Base-by-base conservation (phyloP, 2,329 filamentous ascomycete genomes). In the Capronia coronata region DNA sequence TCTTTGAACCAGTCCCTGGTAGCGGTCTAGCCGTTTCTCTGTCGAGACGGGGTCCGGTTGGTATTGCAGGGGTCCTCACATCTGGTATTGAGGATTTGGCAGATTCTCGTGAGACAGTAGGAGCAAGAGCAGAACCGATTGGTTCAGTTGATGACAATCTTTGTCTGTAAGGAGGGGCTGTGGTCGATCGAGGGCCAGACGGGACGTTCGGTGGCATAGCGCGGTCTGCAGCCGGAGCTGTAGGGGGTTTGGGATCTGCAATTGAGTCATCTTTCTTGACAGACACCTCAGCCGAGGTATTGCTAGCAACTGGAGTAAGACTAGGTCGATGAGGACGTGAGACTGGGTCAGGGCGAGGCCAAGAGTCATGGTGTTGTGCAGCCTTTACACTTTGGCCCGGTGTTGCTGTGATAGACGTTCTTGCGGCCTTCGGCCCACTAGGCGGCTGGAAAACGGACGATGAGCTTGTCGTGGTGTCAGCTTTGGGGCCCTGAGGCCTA, bases 361-460 rank as follows among this genome's bases (percentile, higher is more conserved):
- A 49, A 9, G 27, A 21, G 9, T 59, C 56, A 9, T 48, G 29
- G 29, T 43, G 35, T 22, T 55, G 58, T 19, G 32, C 35, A 18
- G 40, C 14, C 39, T 57, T 57, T 9, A 42, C 35, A 32, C 14
- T 30, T 30, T 48, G 51, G 32, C 8, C 27, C 10, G 43, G 42
- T 29, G 18, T 37, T 34, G 42, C 49, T 25, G 46, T 18, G 14
- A 16, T 32, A 42, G 56, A 34, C 14, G 47, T 56, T 18, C 71
- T 63, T n/a, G 67, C 66, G 8, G 69, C 70, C 52, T 71, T 71
- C 7, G 71, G 71, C 9, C 67, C 68, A 7, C 69, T 72, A 9
- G 70, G 70, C 10, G 69, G 68, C 23, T 68, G 66, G 30, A 66
- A 63, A 1, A 60, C 43, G 2, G 57, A 52, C 19, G 48, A 43